phyloP scores from a whole-genome alignment of 1,284 basidiomycete genomes.

The Ganoderma sp. region DNA sequence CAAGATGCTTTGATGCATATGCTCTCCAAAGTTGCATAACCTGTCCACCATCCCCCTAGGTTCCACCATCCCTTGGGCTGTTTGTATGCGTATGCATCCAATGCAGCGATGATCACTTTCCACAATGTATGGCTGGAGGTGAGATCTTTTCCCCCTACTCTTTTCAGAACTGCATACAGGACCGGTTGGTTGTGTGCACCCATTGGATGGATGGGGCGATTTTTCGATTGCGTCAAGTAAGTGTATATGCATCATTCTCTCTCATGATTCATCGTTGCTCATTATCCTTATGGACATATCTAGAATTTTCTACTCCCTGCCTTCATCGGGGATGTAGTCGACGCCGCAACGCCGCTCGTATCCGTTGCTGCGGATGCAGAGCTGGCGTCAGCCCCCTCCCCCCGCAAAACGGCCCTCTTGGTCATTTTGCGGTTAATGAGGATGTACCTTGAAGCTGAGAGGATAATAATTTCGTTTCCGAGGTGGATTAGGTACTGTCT shows the following conservation, averaged over 20 bases:
- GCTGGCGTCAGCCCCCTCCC: neutral
- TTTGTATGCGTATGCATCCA: slow-evolving; percentile 9
- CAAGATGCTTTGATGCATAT: neutral
- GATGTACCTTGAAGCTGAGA: neutral
- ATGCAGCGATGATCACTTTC: neutral
- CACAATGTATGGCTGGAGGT: neutral
- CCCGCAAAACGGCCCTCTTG: neutral
- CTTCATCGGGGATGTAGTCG: neutral
- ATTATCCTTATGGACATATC: neutral
- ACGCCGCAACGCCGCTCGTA: neutral
- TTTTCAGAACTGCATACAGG: neutral
- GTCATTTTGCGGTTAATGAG: neutral
- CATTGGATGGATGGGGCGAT: neutral
- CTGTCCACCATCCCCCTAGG: neutral
- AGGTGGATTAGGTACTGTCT: neutral
- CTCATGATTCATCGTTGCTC: neutral
- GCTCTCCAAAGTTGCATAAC: slow-evolving; percentile 2
- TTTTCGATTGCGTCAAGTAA: neutral
- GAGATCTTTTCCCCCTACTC: neutral
- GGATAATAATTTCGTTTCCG: neutral
- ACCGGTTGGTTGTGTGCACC: neutral
- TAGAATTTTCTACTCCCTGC: neutral
- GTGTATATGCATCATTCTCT: neutral
- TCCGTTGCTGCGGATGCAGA: slow-evolving; percentile 2
- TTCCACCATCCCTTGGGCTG: neutral